These are phyloP conservation scores for Mitragyna speciosa DNA, from an alignment of 257 asterid genomes.

Conservation along the genomic window DNA sequence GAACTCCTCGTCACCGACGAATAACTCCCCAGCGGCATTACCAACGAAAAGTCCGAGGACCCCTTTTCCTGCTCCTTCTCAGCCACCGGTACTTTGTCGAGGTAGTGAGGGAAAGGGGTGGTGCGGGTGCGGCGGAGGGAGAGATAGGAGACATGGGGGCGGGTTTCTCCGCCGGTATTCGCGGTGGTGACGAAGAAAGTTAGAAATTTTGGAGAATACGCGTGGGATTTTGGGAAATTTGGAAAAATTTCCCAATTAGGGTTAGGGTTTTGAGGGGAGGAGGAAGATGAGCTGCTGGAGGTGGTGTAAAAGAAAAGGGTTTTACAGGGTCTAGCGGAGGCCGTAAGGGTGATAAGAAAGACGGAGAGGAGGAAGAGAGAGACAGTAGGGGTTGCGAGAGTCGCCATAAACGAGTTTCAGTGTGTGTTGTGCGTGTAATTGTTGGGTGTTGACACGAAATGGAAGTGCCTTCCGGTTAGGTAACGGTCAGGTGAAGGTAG, in stretches of 20 bases:
- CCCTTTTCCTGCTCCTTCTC: conserved; percentile 4
- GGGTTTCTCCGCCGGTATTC: not conserved
- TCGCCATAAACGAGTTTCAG: conserved; percentile 44
- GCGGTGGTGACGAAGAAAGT: conserved; percentile 23
- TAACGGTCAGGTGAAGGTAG: not conserved
- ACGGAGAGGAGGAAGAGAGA: conserved; percentile 39
- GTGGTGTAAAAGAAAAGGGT: conserved; percentile 54
- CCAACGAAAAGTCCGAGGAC: conserved; percentile 4
- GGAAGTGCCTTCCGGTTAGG: not conserved
- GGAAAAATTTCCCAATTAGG: conserved; percentile 11
- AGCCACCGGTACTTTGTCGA: not conserved
- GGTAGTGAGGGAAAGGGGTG: conserved; percentile 7
- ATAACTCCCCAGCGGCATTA: conserved; percentile 49
- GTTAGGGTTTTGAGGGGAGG: conserved; percentile 41
- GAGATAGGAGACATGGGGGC: conserved; percentile 1
- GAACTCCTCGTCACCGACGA: conserved; percentile 58
- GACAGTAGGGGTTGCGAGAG: conserved; percentile 19
- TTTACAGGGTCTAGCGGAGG: conserved; percentile 76
- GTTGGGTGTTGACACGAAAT: not conserved
- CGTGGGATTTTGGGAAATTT: not conserved
- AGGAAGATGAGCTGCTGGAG: conserved; percentile 29
- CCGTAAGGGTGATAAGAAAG: conserved; percentile 40
- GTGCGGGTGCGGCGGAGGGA: conserved; percentile 24
- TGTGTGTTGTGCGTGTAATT: not conserved
- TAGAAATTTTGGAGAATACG: conserved; percentile 14